Base-by-base conservation (phyloP, 2,329 filamentous ascomycete species). In the Bipolaris bicolor region DNA sequence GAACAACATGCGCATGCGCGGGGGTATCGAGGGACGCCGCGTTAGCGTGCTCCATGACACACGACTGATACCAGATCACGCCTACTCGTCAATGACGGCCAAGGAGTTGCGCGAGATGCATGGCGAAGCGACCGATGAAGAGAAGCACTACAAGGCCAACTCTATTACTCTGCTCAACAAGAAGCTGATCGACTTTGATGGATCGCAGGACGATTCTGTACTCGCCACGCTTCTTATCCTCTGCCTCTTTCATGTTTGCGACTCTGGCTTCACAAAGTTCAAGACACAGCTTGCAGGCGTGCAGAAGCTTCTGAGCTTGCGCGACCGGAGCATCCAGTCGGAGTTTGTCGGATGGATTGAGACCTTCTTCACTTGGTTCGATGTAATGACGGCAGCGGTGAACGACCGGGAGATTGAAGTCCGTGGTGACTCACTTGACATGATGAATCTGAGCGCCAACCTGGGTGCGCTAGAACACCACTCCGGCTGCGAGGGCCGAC, bases 241-340 rank as follows among this genome's bases (percentile, higher is more conserved):
- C 3, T 97, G 92, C 73, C 88, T 97, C 59, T 97, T 96, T 75
- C 90, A 96, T 65, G 92, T 97, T 79, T 95, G 92, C 61, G 93
- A 97, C 76, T 95, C 91, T 1, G 94, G 94, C 3, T 89, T 97
- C 65, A 92, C 91, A 18, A 94, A 94, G 69, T 97, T 97, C 78
- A 91, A 92, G 65, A 95, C 91, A 0, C 94, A 97, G 73, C 92
- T 97, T 69, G 92, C 92, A 0, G 93, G 94, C 0, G 92, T 97
- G 37, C 93, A 92, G 78, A 96, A 96, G 80, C 87, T 98, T 31
- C 84, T 97, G 10, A 86, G 88, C 3, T 86, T 97, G 79, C 85
- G 92, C 57, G 85, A 89, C 63, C 81, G 86, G 72, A 77, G 83
- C 73, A 69, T 87, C 69, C 76, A 85, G 44, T 81, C 81, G 11